These are phyloP conservation scores for Apiospora hydei DNA, from an alignment of 2,329 filamentous ascomycete species.

Conservation along the genomic window DNA sequence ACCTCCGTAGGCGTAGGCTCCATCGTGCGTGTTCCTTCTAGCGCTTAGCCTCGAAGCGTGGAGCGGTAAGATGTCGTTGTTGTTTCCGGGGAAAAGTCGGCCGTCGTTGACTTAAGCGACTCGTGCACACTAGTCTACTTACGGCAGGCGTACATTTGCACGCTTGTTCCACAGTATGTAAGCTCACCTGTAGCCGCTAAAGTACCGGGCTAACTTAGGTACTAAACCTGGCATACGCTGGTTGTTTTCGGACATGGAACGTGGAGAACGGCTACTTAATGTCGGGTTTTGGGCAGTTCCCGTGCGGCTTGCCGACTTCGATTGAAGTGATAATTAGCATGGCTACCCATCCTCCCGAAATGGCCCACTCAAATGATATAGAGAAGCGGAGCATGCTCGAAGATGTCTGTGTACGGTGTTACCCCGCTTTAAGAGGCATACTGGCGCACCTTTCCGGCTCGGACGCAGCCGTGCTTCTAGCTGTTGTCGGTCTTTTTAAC, in stretches of 20 bases:
- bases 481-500: not conserved
- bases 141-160: conserved; percentile 22
- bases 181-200: conserved; percentile 1
- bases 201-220: not conserved
- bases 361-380: not conserved
- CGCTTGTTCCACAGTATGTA: conserved; percentile 14
- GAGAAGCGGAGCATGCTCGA: conserved; percentile 1
- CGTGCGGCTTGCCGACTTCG: conserved; percentile 1
- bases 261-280: conserved; percentile 6
- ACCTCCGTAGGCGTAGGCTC: not conserved
- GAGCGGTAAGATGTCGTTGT: conserved; percentile 2
- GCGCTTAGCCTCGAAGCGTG: not conserved
- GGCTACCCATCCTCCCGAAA: not conserved
- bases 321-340: not conserved
- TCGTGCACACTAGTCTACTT: conserved; percentile 10
- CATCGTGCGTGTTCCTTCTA: not conserved
- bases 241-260: conserved; percentile 9
- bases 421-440: not conserved
- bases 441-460: not conserved
- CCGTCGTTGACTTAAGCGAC: not conserved
- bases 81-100: not conserved
- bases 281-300: conserved; percentile 1
- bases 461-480: conserved; percentile 4
- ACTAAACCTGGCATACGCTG: not conserved
- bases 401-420: not conserved